Percentiles rank a stretch among this genome's conserved stretches.
phyloP scores from a whole-genome alignment of 2,329 filamentous ascomycete genomes.

The Ophiocordyceps camponoti-rufipedis region DNA sequence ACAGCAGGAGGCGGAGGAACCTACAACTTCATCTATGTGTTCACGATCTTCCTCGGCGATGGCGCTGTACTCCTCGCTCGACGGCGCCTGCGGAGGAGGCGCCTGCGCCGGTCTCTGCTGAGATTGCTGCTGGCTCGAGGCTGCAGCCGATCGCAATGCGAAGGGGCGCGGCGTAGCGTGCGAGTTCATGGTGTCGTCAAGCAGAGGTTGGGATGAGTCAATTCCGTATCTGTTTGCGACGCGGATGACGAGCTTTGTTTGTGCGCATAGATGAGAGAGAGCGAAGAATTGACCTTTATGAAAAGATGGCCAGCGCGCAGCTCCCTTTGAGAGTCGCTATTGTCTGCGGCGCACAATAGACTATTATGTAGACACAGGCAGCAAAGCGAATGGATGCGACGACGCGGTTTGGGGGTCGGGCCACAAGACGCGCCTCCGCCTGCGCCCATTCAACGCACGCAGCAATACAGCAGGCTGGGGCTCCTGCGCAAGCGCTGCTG shows the following conservation, averaged over 20 bases:
- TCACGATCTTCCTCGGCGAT: constrained; percentile 79
- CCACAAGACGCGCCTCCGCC: not conserved
- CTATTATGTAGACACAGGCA: not conserved
- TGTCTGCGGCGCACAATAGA: not conserved
- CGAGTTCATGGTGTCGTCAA: constrained; percentile 13
- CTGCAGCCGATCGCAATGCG: constrained; percentile 15
- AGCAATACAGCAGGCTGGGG: not conserved
- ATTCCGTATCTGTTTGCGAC: not conserved
- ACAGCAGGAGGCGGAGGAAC: not conserved
- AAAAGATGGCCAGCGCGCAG: not conserved
- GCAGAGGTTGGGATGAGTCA: not conserved
- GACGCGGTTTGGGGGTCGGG: not conserved
- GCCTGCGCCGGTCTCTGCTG: constrained; percentile 7
- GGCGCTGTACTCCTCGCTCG: constrained; percentile 19
- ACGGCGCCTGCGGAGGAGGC: constrained; percentile 15
- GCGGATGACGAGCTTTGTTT: not conserved
- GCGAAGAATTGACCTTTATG: not conserved
- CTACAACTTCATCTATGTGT: constrained; percentile 85
- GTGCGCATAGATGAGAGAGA: not conserved
- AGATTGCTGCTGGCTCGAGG: constrained; percentile 11
- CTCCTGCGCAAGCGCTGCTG: not conserved
- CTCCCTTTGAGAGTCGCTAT: not conserved
- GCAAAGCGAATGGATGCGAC: not conserved
- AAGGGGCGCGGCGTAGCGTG: constrained; percentile 20
- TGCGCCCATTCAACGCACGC: too few relatives aligned